Conservation (phyloP, 331 rosid genomes). For the Telfairia occidentalis region DNA sequence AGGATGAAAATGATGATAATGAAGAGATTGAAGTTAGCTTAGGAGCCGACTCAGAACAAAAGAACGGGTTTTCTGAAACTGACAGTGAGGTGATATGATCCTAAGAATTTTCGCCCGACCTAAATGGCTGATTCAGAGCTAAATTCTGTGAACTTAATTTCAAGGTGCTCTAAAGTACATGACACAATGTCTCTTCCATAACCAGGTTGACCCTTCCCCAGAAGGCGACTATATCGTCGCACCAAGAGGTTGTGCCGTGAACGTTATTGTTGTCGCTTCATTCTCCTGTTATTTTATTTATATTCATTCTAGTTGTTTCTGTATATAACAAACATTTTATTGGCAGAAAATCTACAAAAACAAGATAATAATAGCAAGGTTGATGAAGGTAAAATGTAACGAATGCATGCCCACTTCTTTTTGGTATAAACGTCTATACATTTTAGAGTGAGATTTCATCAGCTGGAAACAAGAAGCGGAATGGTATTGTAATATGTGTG, state of each 20-base stretch:
- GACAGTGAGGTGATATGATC: constrained; percentile 38
- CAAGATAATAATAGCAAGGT: constrained; percentile 37
- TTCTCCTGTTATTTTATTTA: not conserved
- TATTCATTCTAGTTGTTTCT: not conserved
- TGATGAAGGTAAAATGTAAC: constrained; percentile 55
- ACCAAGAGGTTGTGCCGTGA: constrained; percentile 45
- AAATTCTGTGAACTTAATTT: not conserved
- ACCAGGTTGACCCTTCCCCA: constrained; percentile 52
- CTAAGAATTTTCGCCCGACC: not conserved
- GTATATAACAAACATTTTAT: constrained; percentile 4
- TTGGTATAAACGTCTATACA: not conserved
- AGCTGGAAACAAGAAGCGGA: not conserved
- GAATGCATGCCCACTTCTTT: not conserved
- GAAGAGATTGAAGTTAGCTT: constrained; percentile 40
- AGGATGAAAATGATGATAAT: constrained; percentile 39
- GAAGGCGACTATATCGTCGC: constrained; percentile 56
- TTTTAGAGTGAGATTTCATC: not conserved
- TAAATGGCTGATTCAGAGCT: not conserved
- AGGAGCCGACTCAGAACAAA: constrained; percentile 36
- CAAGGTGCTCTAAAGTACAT: not conserved
- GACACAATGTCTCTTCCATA: constrained; percentile 11
- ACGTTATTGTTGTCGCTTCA: not conserved
- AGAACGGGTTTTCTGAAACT: constrained; percentile 28
- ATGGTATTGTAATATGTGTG: not conserved
- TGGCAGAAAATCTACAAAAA: constrained; percentile 49